A percentile compares a stretch with the other conserved stretches of the same genome.
Evolutionary conservation across 495 filamentous ascomycete genomes (phyloP).

Genomic region (Niebla homalea): DNA sequence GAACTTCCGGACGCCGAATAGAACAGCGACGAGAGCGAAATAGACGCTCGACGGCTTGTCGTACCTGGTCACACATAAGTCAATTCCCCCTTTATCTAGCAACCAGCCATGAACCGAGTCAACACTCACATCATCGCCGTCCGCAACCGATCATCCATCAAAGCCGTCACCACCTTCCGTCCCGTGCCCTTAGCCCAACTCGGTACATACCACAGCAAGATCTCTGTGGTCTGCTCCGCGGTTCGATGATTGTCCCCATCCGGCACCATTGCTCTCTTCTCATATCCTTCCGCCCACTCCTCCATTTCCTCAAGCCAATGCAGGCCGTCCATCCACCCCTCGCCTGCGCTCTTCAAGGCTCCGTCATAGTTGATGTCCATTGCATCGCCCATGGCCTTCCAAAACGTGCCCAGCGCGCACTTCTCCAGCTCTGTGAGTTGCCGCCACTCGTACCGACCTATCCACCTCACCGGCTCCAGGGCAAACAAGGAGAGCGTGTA

Average conservation of each 20-base stretch:
- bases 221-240: constrained; percentile 41
- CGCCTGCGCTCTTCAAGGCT: constrained; percentile 14
- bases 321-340: constrained; percentile 45
- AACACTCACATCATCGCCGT: constrained; percentile 50
- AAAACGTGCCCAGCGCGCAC: constrained; percentile 53
- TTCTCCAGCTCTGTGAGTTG: constrained; percentile 44
- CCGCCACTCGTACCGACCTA: constrained; percentile 50
- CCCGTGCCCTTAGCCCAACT: constrained; percentile 32
- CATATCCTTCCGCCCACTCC: constrained; percentile 46
- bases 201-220: constrained; percentile 49
- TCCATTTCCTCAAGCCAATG: constrained; percentile 52
- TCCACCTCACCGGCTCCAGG: constrained; percentile 44
- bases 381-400: constrained; percentile 50
- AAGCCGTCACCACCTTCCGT: constrained; percentile 36
- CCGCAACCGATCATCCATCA: constrained; percentile 52
- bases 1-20: constrained; percentile 36
- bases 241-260: constrained; percentile 35
- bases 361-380: constrained; percentile 42
- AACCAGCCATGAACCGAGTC: no score
- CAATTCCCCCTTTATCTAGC: background rate
- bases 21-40: constrained; percentile 24
- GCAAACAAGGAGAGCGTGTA: constrained; percentile 55
- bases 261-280: constrained; percentile 44
- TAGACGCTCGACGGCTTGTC: constrained; percentile 28
- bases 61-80: constrained; percentile 24